phyloP scores from a whole-genome alignment of 1,284 basidiomycete genomes.

The Austroboletus sp. region DNA sequence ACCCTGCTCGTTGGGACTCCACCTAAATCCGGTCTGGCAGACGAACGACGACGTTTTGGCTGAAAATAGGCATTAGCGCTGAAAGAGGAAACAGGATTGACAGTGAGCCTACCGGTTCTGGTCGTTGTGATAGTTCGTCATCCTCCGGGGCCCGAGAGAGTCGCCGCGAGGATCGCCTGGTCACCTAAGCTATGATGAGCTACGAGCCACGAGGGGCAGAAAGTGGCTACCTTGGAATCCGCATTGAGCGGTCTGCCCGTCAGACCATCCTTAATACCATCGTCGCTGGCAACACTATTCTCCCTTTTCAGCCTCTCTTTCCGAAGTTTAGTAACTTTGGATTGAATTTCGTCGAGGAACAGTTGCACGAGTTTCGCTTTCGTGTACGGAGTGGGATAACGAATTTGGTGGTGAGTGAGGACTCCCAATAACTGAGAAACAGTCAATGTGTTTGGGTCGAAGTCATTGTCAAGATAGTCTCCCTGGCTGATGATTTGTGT shows the following conservation, averaged over 20 bases:
- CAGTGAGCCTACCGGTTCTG: constrained; percentile 43
- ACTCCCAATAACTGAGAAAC: constrained; percentile 77
- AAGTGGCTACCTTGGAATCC: constrained; percentile 40
- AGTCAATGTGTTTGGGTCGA: constrained; percentile 73
- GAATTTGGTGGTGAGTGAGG: constrained; percentile 75
- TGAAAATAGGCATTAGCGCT: constrained; percentile 24
- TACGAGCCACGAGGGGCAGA: constrained; percentile 1
- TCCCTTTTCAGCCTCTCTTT: constrained; percentile 61
- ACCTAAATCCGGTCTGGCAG: constrained; percentile 63
- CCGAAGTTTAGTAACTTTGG: constrained; percentile 54
- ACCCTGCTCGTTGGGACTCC: constrained; percentile 40
- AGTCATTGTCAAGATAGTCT: constrained; percentile 79
- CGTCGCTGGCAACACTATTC: constrained; percentile 66
- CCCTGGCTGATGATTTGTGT: constrained; percentile 65
- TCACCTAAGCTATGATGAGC: constrained; percentile 18
- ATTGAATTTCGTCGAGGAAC: constrained; percentile 73
- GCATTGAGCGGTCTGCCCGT: constrained; percentile 58
- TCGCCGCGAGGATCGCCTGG: constrained; percentile 38
- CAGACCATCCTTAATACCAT: constrained; percentile 71
- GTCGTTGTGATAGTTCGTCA: constrained; percentile 36
- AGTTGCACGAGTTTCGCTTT: constrained; percentile 80
- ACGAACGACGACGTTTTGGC: constrained; percentile 58
- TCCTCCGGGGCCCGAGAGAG: constrained; percentile 45
- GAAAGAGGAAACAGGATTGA: not conserved
- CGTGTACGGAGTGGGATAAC: constrained; percentile 71